Evolutionary conservation across 2,329 filamentous ascomycete species (phyloP), one percentile per base, ranked within the genome.

Genomic region (Thyridium curvatum): DNA sequence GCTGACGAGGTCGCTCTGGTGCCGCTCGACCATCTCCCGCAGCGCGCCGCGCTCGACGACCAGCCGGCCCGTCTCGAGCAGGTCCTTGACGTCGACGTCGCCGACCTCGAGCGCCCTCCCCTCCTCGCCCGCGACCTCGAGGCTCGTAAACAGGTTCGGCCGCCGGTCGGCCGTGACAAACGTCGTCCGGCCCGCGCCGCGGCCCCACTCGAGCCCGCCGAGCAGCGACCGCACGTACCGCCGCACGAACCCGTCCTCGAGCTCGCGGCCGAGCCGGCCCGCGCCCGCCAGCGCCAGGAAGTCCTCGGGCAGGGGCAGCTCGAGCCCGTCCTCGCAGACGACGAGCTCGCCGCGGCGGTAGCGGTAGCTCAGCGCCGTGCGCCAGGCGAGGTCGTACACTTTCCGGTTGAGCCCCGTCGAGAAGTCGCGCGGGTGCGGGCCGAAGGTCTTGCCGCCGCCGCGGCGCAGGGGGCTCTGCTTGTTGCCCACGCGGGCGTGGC

Each of bases 41-140:
- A 98, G 70, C 29, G 91, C 91, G 32, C 69, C 66, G 59, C 84
- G 79, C 74, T 98, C 93, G 53, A 98, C 79, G 43, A 98, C 81
- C 44, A 98, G 69, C 53, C 89, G 80, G 39, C 86, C 85, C 39
- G 83, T 81, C 68, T 93, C 86, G 49, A 98, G 66, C 47, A 98
- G 64, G 60, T 97, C 86, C 75, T 97, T 98, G 46, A 98, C 88
- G 63, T 97, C 93, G 29, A 98, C 87, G 46, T 94, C 84, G n/a
- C 74, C 68, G 42, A 83, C 69, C 41, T 77, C 74, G 50, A 89
- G 67, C 8, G 83, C 82, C 40, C 79, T 76, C 15, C 85, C 87
- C 45, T 89, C 75, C 53, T 76, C 67, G 8, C 74, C 76, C 45
- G 82, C 64, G 42, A 76, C 66, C 37, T 75, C 72, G 55, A 95